Conservation (phyloP, 306 rosid genomes). For the Nissolia schottii region DNA sequence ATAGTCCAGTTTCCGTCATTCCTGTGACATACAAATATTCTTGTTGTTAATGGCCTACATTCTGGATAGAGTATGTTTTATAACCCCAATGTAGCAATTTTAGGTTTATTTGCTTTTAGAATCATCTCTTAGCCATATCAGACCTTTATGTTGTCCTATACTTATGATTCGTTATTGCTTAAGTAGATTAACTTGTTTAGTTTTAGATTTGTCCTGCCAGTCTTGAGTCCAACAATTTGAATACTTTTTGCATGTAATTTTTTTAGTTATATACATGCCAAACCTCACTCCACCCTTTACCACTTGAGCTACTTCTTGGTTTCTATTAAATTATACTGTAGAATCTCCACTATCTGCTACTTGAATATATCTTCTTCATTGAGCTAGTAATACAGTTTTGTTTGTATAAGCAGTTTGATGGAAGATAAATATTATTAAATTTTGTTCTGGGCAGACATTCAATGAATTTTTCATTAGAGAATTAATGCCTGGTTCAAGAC, state of each 20-base stretch:
- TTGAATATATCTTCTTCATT: conserved; percentile 12
- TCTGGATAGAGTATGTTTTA: neutral
- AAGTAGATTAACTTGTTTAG: neutral
- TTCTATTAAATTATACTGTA: neutral
- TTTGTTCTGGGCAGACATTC: conserved; percentile 64
- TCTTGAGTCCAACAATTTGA: neutral
- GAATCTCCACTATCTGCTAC: neutral
- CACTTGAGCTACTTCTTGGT: neutral
- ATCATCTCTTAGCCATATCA: neutral
- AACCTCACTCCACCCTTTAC: neutral
- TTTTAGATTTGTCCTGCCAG: neutral
- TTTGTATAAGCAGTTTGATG: conserved; percentile 9
- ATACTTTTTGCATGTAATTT: neutral
- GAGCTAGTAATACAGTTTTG: conserved; percentile 11
- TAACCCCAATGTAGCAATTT: neutral
- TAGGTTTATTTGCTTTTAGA: neutral
- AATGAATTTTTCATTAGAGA: conserved; percentile 90
- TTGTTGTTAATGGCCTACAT: neutral
- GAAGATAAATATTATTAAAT: conserved; percentile 6
- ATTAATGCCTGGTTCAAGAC: conserved; percentile 80
- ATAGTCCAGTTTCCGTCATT: neutral
- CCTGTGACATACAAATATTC: neutral
- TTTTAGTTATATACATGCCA: neutral
- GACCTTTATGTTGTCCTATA: neutral
- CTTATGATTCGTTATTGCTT: neutral